Evolutionary conservation across 2,329 filamentous ascomycete genomes (phyloP), one percentile per base, ranked within the genome.

Genomic region (Monilinia laxa): DNA sequence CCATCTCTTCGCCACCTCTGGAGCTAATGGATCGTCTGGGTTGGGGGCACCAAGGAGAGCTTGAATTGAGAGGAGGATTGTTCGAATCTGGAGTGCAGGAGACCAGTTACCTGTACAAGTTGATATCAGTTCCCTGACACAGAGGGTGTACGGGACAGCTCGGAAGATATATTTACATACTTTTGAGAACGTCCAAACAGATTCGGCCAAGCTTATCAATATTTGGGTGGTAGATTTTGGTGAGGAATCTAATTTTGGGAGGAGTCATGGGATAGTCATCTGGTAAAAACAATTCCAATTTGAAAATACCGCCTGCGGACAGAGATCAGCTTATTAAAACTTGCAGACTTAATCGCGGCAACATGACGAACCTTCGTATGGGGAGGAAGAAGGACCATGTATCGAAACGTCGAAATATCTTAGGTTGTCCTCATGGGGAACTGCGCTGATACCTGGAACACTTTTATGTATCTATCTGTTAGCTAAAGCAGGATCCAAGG

Each of bases 181-280:
- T 97, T 84, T 99, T 99, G 67, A 99, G 81, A 45, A 99, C 95
- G 77, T 99, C 95, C 60, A 99, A 82, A 77, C 96, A 99, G 80
- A 99, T 99, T 68, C 95, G 90, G 68, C 95, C 95, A 2, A 99
- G 87, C 80, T 96, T 96, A 79, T 99, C 95, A 73, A 99, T 97
- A 78, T 99, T 99, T 63, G 95, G 95, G 79, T 99, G 96, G 80
- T 98, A 99, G 79, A 99, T 98, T 81, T 97, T 97, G 74, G 96
- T 99, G 62, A 99, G 84, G 80, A 99, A 99, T 65, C 95, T 91
- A 76, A 99, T 97, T 84, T 97, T 97, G 56, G 95, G 95, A 64
- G 95, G 94, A 45, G 93, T 97, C 95, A 99, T 99, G 53, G 95
- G 95, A 78, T 99, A 99, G 81, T 99, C 95, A 76, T 99, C 95